Evolutionary conservation across 768 basidiomycete species (phyloP).

Genomic region (Ramaria sp.): DNA sequence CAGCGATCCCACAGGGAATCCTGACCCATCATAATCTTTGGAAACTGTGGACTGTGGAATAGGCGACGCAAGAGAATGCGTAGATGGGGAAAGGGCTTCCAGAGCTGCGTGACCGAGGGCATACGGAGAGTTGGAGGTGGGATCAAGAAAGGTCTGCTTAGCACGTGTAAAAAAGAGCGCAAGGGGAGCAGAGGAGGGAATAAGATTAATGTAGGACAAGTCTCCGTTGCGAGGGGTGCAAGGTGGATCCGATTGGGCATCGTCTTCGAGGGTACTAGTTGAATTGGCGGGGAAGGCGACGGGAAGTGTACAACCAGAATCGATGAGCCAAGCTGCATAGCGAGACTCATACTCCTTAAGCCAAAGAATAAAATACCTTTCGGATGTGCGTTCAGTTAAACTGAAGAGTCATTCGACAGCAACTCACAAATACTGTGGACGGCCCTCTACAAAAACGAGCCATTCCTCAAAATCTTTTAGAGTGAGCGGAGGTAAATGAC

Average conservation of each 20-base stretch:
- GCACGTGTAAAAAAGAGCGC: slow-evolving; percentile 71
- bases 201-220: slow-evolving; percentile 2
- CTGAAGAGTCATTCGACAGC: neutral
- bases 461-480: slow-evolving; percentile 73
- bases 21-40: slow-evolving; percentile 4
- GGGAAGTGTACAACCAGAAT: slow-evolving; percentile 2
- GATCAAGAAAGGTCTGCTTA: slow-evolving; percentile 72
- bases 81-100: slow-evolving; percentile 29
- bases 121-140: slow-evolving; percentile 30
- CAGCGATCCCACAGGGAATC: slow-evolving; percentile 5
- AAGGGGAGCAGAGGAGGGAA: slow-evolving; percentile 22
- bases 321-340: slow-evolving; percentile 29
- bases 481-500: slow-evolving; percentile 72
- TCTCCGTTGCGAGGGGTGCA: slow-evolving; percentile 12
- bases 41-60: slow-evolving; percentile 31
- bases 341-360: slow-evolving; percentile 56
- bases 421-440: slow-evolving; percentile 62
- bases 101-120: slow-evolving; percentile 16
- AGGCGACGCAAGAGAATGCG: slow-evolving; percentile 26
- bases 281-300: neutral
- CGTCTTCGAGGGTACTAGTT: slow-evolving; percentile 9
- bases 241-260: slow-evolving; percentile 15
- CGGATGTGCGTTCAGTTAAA: neutral
- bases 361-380: slow-evolving; percentile 80
- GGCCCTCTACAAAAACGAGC: slow-evolving; percentile 66